These are phyloP conservation scores for Barnettozyma californica DNA, from an alignment of 805 yeast genomes.

Conservation along the genomic window DNA sequence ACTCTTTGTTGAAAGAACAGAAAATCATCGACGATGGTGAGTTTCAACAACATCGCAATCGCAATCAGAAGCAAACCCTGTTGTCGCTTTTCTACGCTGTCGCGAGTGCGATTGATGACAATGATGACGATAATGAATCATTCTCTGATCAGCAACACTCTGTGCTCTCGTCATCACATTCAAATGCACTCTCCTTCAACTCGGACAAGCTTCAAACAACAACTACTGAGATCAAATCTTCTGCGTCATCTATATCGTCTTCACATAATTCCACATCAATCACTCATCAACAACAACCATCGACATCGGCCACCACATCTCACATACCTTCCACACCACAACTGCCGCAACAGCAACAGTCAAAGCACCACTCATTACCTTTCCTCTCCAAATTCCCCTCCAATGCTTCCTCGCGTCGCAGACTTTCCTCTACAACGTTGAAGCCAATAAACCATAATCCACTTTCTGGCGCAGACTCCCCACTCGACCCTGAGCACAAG, in stretches of 20 bases:
- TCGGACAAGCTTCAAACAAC: background rate
- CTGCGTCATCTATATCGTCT: background rate
- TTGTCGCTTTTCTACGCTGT: slow-evolving; percentile 30
- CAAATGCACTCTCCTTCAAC: slow-evolving; percentile 1
- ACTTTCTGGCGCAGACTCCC: background rate
- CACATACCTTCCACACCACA: background rate
- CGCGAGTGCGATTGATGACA: slow-evolving; percentile 19
- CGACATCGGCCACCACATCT: background rate
- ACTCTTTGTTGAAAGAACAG: slow-evolving; percentile 3
- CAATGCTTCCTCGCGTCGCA: background rate
- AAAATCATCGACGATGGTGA: background rate
- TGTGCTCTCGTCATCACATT: background rate
- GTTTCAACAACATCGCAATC: background rate
- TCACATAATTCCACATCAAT: background rate
- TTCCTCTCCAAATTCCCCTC: slow-evolving; percentile 8
- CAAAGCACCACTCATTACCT: background rate
- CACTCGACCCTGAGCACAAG: slow-evolving; percentile 31
- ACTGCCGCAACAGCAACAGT: background rate
- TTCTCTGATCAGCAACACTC: slow-evolving; percentile 1
- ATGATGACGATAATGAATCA: slow-evolving; percentile 7
- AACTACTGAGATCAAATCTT: background rate
- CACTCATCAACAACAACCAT: background rate
- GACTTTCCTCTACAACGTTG: background rate
- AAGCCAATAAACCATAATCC: background rate
- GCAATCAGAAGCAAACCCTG: slow-evolving; percentile 24